A percentile compares a stretch with the other conserved stretches of the same genome.
These are phyloP conservation scores for Quercus ilex DNA, from an alignment of 306 rosid genomes.

Conservation along the genomic window DNA sequence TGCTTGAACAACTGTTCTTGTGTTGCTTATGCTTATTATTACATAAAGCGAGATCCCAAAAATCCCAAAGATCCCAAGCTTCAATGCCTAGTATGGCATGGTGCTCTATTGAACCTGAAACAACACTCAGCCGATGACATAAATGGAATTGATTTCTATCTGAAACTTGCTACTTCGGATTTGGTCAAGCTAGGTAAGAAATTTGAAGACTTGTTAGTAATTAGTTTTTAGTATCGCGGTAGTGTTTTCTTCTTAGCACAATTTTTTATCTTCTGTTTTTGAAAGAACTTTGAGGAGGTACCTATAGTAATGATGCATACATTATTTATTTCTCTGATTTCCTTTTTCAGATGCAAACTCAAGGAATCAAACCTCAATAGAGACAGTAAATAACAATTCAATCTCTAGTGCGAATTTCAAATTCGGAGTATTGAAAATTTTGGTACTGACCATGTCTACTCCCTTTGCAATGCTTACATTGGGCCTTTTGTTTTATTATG, in stretches of 20 bases:
- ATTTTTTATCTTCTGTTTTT: too few relatives aligned
- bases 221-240: too few relatives aligned
- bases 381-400: background rate
- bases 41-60: rapidly evolving
- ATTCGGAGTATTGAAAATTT: background rate
- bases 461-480: background rate
- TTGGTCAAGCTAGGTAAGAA: background rate
- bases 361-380: background rate
- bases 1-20: conserved; percentile 16
- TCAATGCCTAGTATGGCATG: background rate
- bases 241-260: too few relatives aligned
- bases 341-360: background rate
- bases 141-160: background rate
- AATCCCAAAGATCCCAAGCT: too few relatives aligned
- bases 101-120: background rate
- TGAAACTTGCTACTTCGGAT: conserved; percentile 12
- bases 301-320: background rate
- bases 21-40: conserved; percentile 10
- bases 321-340: background rate
- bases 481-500: background rate
- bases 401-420: too few relatives aligned
- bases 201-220: background rate
- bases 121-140: background rate
- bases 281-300: too few relatives aligned
- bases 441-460: background rate